Evolutionary conservation across 179 eudicot species (phyloP).

Genomic region (Nepenthes alata): DNA sequence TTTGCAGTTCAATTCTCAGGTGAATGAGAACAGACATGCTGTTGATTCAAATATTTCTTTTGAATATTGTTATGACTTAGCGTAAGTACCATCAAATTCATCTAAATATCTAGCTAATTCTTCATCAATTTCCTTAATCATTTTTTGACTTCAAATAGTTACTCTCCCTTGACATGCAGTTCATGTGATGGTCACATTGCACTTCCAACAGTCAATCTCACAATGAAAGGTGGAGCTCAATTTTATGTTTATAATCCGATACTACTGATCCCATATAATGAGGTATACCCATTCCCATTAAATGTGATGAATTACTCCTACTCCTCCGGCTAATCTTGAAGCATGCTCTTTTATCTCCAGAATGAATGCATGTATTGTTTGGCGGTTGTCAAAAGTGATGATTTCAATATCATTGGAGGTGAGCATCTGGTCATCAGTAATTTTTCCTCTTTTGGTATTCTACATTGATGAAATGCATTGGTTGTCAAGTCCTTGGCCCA

Average conservation of each 20-base stretch:
- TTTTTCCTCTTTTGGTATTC: not conserved
- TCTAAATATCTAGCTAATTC: not conserved
- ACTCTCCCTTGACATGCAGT: constrained; percentile 28
- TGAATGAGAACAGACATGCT: constrained; percentile 34
- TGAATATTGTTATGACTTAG: constrained; percentile 59
- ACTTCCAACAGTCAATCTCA: constrained; percentile 40
- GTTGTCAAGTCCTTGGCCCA: too few relatives aligned
- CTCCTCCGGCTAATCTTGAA: not conserved
- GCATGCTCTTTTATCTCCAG: constrained; percentile 20
- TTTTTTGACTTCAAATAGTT: not conserved
- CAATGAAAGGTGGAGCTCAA: constrained; percentile 64
- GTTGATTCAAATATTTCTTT: constrained; percentile 42
- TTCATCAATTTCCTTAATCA: not conserved
- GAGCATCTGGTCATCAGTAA: constrained; percentile 18
- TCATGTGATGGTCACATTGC: constrained; percentile 22
- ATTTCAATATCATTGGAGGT: constrained; percentile 75
- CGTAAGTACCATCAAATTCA: constrained; percentile 23
- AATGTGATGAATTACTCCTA: not conserved
- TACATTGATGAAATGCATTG: not conserved
- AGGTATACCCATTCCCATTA: not conserved
- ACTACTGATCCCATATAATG: constrained; percentile 15
- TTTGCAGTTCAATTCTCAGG: constrained; percentile 69
- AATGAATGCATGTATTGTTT: constrained; percentile 49
- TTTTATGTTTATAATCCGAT: constrained; percentile 39
- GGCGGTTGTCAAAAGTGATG: constrained; percentile 56